These are phyloP conservation scores for Leptomonas pyrrhocoris DNA, from an alignment of 208 protist genomes.

Conservation along the genomic window DNA sequence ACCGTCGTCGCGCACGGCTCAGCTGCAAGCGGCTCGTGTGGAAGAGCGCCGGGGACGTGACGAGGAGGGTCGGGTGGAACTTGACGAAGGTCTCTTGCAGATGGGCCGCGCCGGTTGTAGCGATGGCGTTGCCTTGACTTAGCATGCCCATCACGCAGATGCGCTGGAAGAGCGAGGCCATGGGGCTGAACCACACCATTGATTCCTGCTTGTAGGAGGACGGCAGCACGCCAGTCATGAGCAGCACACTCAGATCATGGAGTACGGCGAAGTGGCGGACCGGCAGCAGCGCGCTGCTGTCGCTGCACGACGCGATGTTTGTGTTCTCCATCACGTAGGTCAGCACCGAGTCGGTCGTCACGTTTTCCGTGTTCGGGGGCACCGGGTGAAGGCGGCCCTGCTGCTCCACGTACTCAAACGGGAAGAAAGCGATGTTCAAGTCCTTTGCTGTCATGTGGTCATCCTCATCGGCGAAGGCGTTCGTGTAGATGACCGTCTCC, in stretches of 20 bases:
- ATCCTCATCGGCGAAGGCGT: conserved; percentile 56
- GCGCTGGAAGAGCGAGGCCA: conserved; percentile 74
- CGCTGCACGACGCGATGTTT: conserved; percentile 31
- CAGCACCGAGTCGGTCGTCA: conserved; percentile 48
- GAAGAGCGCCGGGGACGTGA: conserved; percentile 78
- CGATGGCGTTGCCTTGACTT: conserved; percentile 73
- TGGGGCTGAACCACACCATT: conserved; percentile 81
- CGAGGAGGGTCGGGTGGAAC: conserved; percentile 78
- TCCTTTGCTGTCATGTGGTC: conserved; percentile 71
- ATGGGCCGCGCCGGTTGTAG: conserved; percentile 42
- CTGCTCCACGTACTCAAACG: conserved; percentile 64
- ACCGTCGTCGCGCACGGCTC: conserved; percentile 54
- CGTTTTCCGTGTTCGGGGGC: conserved; percentile 26
- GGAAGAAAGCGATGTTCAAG: conserved; percentile 78
- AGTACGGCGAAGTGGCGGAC: conserved; percentile 74
- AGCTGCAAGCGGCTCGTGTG: conserved; percentile 69
- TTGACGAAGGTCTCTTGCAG: conserved; percentile 55
- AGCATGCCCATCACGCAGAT: conserved; percentile 76
- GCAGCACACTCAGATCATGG: conserved; percentile 63
- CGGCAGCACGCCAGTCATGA: conserved; percentile 66
- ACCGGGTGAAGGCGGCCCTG: conserved; percentile 49
- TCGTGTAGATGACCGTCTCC: conserved; percentile 75
- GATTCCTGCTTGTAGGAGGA: conserved; percentile 55
- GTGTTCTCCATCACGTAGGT: conserved; percentile 74
- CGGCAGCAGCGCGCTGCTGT: conserved; percentile 39